Conservation (phyloP, 768 basidiomycete species). For the Naganishia antarctica region DNA sequence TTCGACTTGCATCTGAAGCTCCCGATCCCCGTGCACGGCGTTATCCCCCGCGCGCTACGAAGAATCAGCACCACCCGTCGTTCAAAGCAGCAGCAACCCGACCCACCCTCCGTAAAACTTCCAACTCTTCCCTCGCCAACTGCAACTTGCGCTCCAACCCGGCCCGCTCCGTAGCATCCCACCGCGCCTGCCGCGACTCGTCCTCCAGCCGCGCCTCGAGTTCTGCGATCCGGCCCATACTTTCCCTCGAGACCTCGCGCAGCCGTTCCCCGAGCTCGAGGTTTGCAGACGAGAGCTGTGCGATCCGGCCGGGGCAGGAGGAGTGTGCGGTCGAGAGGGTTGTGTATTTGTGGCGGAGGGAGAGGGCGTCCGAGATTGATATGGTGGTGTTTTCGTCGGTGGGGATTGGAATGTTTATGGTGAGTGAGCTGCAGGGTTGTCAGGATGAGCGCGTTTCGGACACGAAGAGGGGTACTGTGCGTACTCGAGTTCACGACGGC, state of each 20-base stretch:
- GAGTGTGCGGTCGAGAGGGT: constrained; percentile 38
- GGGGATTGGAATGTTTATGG: constrained; percentile 34
- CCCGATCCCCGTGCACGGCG: too few species aligned
- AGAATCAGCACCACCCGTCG: background rate
- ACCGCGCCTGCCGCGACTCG: constrained; percentile 42
- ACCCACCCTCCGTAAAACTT: constrained; percentile 25
- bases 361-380: constrained; percentile 30
- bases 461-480: background rate
- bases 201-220: constrained; percentile 31
- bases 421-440: constrained; percentile 37
- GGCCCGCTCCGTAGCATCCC: constrained; percentile 40
- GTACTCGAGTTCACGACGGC: constrained; percentile 46
- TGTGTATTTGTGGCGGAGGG: constrained; percentile 38
- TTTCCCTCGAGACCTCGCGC: constrained; percentile 30
- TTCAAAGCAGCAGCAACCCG: background rate
- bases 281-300: constrained; percentile 33
- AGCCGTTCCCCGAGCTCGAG: constrained; percentile 33
- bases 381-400: constrained; percentile 26
- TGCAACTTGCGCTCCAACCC: constrained; percentile 41
- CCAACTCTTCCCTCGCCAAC: constrained; percentile 37
- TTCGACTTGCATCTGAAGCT: constrained; percentile 17
- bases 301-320: constrained; percentile 33
- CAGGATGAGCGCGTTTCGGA: background rate
- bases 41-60: too few species aligned
- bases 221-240: constrained; percentile 29